These are phyloP conservation scores for Ustilago crameri DNA, from an alignment of 1,284 basidiomycete species.

Conservation along the genomic window DNA sequence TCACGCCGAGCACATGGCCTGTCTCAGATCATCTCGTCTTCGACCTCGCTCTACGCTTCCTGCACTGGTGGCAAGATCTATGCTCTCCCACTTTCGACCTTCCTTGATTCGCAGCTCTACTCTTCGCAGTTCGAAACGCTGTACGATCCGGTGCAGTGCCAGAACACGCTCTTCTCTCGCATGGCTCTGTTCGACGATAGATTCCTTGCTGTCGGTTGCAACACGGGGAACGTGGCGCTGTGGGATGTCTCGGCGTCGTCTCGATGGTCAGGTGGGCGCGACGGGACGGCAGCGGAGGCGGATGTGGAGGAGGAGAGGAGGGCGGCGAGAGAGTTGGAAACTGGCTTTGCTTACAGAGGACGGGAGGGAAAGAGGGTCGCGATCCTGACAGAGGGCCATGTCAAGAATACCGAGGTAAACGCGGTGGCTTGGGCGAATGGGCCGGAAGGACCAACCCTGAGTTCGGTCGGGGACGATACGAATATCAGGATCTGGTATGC, in stretches of 20 bases:
- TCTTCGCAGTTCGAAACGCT: conserved; percentile 28
- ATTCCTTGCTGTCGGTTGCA: conserved; percentile 63
- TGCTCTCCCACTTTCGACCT: conserved; percentile 31
- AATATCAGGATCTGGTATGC: conserved; percentile 61
- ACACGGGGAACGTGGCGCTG: conserved; percentile 59
- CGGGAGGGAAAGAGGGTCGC: conserved; percentile 21
- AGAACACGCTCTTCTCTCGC: conserved; percentile 64
- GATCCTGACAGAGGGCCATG: conserved; percentile 26
- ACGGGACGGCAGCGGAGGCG: not conserved
- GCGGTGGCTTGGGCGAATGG: conserved; percentile 59
- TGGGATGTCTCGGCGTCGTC: conserved; percentile 50
- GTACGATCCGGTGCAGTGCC: conserved; percentile 55
- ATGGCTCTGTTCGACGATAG: conserved; percentile 61
- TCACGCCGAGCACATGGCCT: conserved; percentile 60
- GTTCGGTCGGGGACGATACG: conserved; percentile 59
- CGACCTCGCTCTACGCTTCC: conserved; percentile 50
- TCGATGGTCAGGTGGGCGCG: not conserved
- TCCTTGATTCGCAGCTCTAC: conserved; percentile 17
- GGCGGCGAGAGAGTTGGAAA: conserved; percentile 14
- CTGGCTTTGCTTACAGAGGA: conserved; percentile 25
- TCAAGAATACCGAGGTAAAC: conserved; percentile 60
- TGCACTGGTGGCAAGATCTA: conserved; percentile 64
- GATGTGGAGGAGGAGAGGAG: conserved; percentile 32
- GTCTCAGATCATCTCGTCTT: conserved; percentile 53
- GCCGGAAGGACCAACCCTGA: conserved; percentile 57